These are phyloP conservation scores for Candida vaughaniae DNA, from an alignment of 805 yeast genomes.

Conservation along the genomic window DNA sequence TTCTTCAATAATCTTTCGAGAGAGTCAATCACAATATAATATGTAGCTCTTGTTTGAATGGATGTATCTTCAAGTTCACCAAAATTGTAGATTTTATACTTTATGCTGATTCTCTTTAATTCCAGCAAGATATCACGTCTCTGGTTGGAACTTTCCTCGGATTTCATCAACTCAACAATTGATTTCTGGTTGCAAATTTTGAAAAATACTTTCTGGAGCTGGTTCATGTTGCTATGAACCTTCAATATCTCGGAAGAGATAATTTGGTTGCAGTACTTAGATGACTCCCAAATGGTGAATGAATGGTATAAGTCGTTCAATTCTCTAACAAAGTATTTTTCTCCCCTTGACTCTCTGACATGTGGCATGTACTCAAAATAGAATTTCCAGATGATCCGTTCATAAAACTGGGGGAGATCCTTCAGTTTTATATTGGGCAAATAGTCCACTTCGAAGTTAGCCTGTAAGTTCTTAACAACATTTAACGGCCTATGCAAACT, in stretches of 20 bases:
- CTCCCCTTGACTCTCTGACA: constrained; percentile 15
- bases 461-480: constrained; percentile 29
- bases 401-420: constrained; percentile 34
- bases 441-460: constrained; percentile 24
- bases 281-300: constrained; percentile 40
- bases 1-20: constrained; percentile 11
- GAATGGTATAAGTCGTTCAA: constrained; percentile 18
- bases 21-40: constrained; percentile 16
- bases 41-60: constrained; percentile 11
- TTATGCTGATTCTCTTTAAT: constrained; percentile 32
- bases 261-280: constrained; percentile 12
- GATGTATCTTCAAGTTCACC: constrained; percentile 5
- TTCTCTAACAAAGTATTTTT: constrained; percentile 20
- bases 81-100: constrained; percentile 26
- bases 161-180: constrained; percentile 10
- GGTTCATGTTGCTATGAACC: constrained; percentile 17
- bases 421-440: constrained; percentile 21
- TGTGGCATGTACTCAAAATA: constrained; percentile 30
- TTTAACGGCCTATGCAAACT: constrained; percentile 31
- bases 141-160: constrained; percentile 12
- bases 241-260: constrained; percentile 15
- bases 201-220: constrained; percentile 26
- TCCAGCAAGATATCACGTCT: background rate
- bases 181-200: constrained; percentile 14
- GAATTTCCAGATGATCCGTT: constrained; percentile 42